Base-by-base conservation (phyloP, 352 stramenopile species). In the Globisporangium parvum region DNA sequence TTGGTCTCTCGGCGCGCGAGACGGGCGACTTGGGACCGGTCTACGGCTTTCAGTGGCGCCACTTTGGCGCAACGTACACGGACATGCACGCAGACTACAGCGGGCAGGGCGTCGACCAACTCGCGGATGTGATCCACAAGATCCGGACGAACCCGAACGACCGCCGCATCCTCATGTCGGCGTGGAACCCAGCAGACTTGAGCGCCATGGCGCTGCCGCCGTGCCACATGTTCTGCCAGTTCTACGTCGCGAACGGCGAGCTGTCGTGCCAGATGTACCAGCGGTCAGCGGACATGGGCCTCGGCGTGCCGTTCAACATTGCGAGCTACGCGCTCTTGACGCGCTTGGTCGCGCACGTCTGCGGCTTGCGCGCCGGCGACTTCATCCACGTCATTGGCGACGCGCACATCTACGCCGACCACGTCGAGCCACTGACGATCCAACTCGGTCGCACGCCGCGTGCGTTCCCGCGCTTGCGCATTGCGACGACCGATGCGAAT, bases 241-340 rank as follows among this genome's bases (percentile, higher is more conserved):
- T 96, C 56, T 96, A 96, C 73, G 87, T 95, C 35, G 81, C 84
- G 15, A 69, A 89, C 49, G 82, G 75, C 21, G 79, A 93, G 56
- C 62, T 96, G 17, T 93, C 81, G 26, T 95, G 87, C 46, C 87
- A 95, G 71, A 99, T 99, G 97, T 99, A 99, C 72, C 97, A 99
- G 80, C 93, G 98, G 21, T 98, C 91, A 49, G 96, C 96, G 20
- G 98, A 99, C 73, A 99, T 99, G 95, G 97, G 97, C 8, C 87
- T 99, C 28, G 98, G 98, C 9, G 97, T 99, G 37, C 98, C 98
- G 8, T 99, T 99, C 74, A 99, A 99, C 76, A 99, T 99, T 75
- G 97, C 97, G 12, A 98, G 88, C 49, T 99, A 99, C 73, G 91
- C 97, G 35, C 73, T 99, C 50, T 80, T 99, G 14, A 99, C 96